Evolutionary conservation across 192 early-diverging fungal genomes (phyloP), one percentile per base, ranked within the genome.

Genomic region (Chytriomyces hyalinus): DNA sequence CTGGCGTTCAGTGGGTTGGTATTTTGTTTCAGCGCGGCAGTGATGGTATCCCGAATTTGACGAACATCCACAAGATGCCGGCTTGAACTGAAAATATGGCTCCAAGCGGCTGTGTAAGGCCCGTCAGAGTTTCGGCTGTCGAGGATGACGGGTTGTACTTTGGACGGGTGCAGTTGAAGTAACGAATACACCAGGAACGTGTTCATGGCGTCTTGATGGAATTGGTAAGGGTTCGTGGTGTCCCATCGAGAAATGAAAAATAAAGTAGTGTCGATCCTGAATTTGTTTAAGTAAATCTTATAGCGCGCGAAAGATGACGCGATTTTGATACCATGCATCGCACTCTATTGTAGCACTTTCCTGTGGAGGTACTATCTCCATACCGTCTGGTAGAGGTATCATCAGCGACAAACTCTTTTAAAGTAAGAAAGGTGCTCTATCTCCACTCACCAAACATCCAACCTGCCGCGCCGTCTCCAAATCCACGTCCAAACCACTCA

Each of bases 161-260:
- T 48, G 10, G 8, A 22, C 24, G 78, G 8, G 53, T 49, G 11
- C 3, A 79, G 26, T 43, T 74, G 45, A 20, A 79, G 65, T 26
- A 73, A 49, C 17, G 71, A 60, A 51, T 79, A 79, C n/a, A 74
- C 78, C 9, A 73, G 45, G 53, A 79, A 79, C 7, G 78, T 79
- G 62, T 79, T 79, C 9, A 79, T 26, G 6, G 71, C 61, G 46
- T 79, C 78, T 68, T 79, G 78, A 65, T 79, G 78, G 53, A 73
- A 72, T 67, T 79, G 78, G 65, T 74, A 79, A 5, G 78, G 78
- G 72, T 79, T 79, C 22, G 78, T 79, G 6, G 78, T 79, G 49
- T 79, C 78, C 78, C 78, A 79, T 20, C 78, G 61, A 24, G 48
- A 53, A 65, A 74, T 44, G 43, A 79, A 65, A 24, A 73, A 79